Evolutionary conservation across 2,329 filamentous ascomycete genomes (phyloP).

Genomic region (Colletotrichum sp.): DNA sequence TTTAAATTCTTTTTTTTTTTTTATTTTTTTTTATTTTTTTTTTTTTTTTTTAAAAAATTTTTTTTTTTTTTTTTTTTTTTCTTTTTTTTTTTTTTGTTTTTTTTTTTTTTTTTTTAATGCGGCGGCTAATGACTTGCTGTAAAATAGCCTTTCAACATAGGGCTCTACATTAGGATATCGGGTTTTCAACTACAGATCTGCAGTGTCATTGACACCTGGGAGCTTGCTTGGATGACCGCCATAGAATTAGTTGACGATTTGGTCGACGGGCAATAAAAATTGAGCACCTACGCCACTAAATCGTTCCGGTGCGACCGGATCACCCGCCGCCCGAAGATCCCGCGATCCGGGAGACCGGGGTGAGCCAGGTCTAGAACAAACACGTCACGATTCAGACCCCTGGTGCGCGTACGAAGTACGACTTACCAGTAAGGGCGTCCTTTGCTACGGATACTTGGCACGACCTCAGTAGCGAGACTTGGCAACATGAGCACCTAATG

Average conservation of each 20-base stretch:
- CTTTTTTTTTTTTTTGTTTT: too few species aligned
- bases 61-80: too few species aligned
- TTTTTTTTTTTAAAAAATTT: too few species aligned
- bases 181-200: accelerated
- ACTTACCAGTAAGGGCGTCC: not conserved
- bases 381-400: not conserved
- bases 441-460: not conserved
- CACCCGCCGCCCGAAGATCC: not conserved
- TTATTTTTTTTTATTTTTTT: too few species aligned
- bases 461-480: not conserved
- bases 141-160: not conserved
- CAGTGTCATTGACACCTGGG: not conserved
- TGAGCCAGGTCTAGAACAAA: not conserved
- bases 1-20: too few species aligned
- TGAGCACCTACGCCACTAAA: not conserved
- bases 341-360: not conserved
- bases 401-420: not conserved
- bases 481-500: not conserved
- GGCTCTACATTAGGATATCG: not conserved
- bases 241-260: not conserved
- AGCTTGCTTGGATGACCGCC: not conserved
- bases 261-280: accelerated
- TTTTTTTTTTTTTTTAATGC: too few species aligned
- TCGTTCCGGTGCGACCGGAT: not conserved
- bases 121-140: not conserved